Conservation (phyloP, 2,329 filamentous ascomycete species). For the Pestalotiopsis fici region DNA sequence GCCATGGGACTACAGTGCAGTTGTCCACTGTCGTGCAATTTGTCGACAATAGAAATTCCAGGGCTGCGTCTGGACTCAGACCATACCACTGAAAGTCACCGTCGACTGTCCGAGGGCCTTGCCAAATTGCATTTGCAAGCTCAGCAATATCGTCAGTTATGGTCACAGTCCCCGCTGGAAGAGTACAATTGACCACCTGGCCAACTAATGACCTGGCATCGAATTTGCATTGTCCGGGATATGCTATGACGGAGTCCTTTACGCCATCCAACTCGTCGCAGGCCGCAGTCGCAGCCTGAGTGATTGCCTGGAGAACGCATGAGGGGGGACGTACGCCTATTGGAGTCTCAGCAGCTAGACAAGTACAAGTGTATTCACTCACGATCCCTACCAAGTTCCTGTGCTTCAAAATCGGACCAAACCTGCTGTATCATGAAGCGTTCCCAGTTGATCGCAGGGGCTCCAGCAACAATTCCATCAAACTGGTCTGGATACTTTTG, state of each 20-base stretch:
- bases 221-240: not conserved
- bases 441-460: constrained; percentile 34
- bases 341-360: not conserved
- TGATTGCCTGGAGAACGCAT: constrained; percentile 1
- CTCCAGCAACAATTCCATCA: constrained; percentile 54
- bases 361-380: not conserved
- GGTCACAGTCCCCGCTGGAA: not conserved
- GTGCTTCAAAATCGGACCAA: constrained; percentile 1
- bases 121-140: not conserved
- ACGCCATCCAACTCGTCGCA: constrained; percentile 43
- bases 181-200: not conserved
- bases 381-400: not conserved
- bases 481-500: constrained; percentile 56
- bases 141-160: not conserved
- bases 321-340: not conserved
- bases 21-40: constrained; percentile 1
- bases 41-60: not conserved
- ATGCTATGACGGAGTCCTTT: constrained; percentile 36
- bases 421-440: not conserved
- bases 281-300: not conserved
- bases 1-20: not conserved
- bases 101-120: not conserved
- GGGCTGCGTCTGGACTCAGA: not conserved
- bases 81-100: constrained; percentile 6
- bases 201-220: not conserved